Evolutionary conservation across 2,329 filamentous ascomycete genomes (phyloP).

Genomic region (Penicillium sp.): DNA sequence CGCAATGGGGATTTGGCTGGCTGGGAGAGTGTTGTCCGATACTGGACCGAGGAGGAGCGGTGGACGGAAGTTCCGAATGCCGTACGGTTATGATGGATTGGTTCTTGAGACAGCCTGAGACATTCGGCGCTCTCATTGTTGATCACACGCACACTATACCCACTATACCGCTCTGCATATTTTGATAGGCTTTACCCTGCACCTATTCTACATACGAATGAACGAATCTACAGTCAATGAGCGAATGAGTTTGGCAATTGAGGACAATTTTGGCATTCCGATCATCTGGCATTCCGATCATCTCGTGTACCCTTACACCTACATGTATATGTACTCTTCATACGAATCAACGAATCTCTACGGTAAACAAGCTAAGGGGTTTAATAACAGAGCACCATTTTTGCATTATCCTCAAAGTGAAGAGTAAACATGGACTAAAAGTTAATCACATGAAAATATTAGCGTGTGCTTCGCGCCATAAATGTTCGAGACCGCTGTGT

Average conservation of each 20-base stretch:
- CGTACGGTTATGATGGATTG: too few relatives aligned
- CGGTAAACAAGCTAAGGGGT: not conserved
- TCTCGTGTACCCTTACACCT: not conserved
- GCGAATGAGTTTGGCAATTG: too few relatives aligned
- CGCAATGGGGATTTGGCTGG: slow-evolving; percentile 45
- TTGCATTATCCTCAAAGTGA: slow-evolving; percentile 5
- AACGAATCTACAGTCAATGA: too few relatives aligned
- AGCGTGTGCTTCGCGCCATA: slow-evolving; percentile 5
- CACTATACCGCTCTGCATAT: too few relatives aligned
- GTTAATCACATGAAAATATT: slow-evolving; percentile 11
- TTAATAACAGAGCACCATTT: not conserved
- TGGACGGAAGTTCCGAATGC: slow-evolving; percentile 30
- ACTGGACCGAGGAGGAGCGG: slow-evolving; percentile 49
- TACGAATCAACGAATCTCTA: not conserved
- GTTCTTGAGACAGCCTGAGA: too few relatives aligned
- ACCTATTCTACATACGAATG: too few relatives aligned
- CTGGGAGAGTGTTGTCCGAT: slow-evolving; percentile 48
- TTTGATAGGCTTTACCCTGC: too few relatives aligned
- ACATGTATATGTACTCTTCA: not conserved
- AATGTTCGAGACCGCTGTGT: not conserved
- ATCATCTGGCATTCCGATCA: not conserved
- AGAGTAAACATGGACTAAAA: slow-evolving; percentile 4
- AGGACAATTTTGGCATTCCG: too few relatives aligned
- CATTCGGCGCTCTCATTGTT: too few relatives aligned
- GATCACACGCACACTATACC: too few relatives aligned